Evolutionary conservation across 2,329 filamentous ascomycete genomes (phyloP).

Genomic region (Colletotrichum gloeosporioides): DNA sequence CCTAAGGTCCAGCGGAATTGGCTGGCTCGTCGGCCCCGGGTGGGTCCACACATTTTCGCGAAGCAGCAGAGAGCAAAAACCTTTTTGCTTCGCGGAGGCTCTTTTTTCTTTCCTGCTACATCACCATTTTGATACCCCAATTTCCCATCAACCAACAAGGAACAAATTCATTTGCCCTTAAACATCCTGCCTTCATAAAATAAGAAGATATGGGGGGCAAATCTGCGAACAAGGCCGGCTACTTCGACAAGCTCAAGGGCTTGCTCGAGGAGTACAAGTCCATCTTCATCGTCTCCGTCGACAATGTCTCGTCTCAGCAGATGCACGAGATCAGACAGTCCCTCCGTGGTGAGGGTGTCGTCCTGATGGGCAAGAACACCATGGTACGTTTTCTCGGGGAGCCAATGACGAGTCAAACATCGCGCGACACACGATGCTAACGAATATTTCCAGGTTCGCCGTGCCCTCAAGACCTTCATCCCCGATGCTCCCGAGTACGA

Average conservation of each 20-base stretch:
- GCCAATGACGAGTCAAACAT: background rate
- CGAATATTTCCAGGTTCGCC: constrained; percentile 71
- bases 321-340: constrained; percentile 99
- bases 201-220: constrained; percentile 99
- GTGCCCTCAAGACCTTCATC: constrained; percentile 96
- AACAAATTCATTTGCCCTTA: constrained; percentile 73
- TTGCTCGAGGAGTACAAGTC: constrained; percentile 96
- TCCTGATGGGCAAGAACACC: constrained; percentile 99
- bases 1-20: background rate
- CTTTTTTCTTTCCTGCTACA: background rate
- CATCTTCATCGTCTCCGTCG: constrained; percentile 95
- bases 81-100: background rate
- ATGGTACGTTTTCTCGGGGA: constrained; percentile 69
- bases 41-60: constrained; percentile 7
- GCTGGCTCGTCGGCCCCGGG: background rate
- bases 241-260: constrained; percentile 99
- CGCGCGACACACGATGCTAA: background rate
- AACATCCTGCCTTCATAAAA: constrained; percentile 92
- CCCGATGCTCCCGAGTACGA: constrained; percentile 94
- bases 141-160: constrained; percentile 21
- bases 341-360: constrained; percentile 90
- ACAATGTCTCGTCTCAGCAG: constrained; percentile 99
- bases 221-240: constrained; percentile 88
- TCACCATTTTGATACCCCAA: constrained; percentile 23
- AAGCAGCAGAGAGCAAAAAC: constrained; percentile 17